Percentiles rank a stretch among this genome's conserved stretches.
Evolutionary conservation across 441 rosid genomes (phyloP).

Genomic region (Dalechampia spathulata): DNA sequence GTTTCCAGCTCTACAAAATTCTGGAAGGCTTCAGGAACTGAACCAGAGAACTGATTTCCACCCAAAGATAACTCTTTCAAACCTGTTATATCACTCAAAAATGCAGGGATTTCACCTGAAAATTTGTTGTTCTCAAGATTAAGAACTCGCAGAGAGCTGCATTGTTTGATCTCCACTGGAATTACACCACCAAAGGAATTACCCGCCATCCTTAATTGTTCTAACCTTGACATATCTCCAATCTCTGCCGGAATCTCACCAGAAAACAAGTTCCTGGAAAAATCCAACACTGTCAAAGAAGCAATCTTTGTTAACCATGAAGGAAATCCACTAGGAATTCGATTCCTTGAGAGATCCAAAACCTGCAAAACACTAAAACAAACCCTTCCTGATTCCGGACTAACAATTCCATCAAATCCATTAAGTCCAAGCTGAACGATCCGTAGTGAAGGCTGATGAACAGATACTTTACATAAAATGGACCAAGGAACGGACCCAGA

Average conservation of each 20-base stretch:
- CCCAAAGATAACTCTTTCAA: conserved; percentile 57
- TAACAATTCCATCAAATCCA: conserved; percentile 35
- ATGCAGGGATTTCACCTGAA: conserved; percentile 51
- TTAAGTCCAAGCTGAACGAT: conserved; percentile 63
- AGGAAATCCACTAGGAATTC: conserved; percentile 52
- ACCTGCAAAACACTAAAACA: conserved; percentile 55
- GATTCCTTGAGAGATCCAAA: conserved; percentile 58
- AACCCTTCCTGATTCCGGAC: conserved; percentile 35
- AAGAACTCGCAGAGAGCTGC: conserved; percentile 46
- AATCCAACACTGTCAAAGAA: conserved; percentile 45
- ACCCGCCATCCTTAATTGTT: conserved; percentile 58
- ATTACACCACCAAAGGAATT: conserved; percentile 56
- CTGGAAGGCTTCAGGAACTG: conserved; percentile 44
- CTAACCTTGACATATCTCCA: conserved; percentile 45
- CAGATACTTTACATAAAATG: conserved; percentile 58
- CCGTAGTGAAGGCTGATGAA: conserved; percentile 41
- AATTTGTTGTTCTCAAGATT: conserved; percentile 64
- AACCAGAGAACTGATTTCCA: conserved; percentile 56
- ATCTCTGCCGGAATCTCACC: conserved; percentile 57
- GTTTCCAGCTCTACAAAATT: conserved; percentile 42
- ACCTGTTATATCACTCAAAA: conserved; percentile 49
- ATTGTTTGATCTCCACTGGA: conserved; percentile 62
- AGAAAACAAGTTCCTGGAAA: conserved; percentile 62
- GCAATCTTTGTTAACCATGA: conserved; percentile 45
- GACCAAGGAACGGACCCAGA: conserved; percentile 63